Base-by-base conservation (phyloP, 2,329 filamentous ascomycete species). In the Coleophoma crateriformis region DNA sequence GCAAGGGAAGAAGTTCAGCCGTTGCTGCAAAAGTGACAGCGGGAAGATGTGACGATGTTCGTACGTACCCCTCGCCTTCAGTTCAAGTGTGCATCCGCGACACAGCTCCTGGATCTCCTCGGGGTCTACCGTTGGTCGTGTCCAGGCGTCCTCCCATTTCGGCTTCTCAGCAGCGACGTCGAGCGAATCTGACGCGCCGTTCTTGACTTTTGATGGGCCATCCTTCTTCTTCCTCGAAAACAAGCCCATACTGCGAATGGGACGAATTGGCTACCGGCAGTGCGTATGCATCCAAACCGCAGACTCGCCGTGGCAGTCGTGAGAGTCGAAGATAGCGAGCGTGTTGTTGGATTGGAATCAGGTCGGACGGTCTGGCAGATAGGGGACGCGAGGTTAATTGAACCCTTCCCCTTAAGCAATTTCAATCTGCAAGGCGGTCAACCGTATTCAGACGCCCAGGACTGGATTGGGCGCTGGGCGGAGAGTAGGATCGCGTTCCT, bases 41-140 rank as follows among this genome's bases (percentile, higher is more conserved):
- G 35, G 35, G 35, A 38, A 13, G 35, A n/a, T 17, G 44, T 46
- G 32, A 51, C 51, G 56, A 53, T 56, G 55, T 52, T 42, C n/a
- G 22, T 38, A 59, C 81, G 61, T 82, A 96, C 92, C 92, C 88
- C 91, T 82, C 53, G 87, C 86, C 73, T 97, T 99, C 68, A 99
- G 81, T 72, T 99, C 94, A 49, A 84, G 78, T 11, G 91, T 95
- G 72, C 90, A 96, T 58, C 84, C 82, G 65, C 84, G 81, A 46
- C 97, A 76, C 54, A 99, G 73, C 64, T 96, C 90, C 62, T 91
- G 85, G 44, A 99, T 84, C 71, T 99, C 94, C 58, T 96, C 90
- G 5, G 91, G 87, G 47, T 89, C 85, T 57, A 99, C 85, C 43
- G 84, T 81, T 48, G 79, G 88, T 63, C 92, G 86, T 54, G 83